A percentile compares a stretch with the other conserved stretches of the same genome.
These are phyloP conservation scores for Nicotiana rustica DNA, from an alignment of 305 asterid genomes.

Conservation along the genomic window DNA sequence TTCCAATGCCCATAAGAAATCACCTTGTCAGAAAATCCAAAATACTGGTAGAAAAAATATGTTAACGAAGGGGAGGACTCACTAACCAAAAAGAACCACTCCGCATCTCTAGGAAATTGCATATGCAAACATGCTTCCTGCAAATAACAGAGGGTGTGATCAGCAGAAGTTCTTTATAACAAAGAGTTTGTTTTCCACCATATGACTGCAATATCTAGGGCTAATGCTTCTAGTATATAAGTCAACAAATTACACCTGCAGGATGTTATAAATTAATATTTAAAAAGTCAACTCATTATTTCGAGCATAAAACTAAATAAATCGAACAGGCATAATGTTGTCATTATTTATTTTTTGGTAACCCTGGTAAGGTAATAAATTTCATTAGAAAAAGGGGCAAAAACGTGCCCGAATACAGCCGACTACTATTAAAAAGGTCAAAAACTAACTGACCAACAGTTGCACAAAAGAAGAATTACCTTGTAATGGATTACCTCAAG, in stretches of 20 bases:
- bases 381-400: no score
- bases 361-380: no score
- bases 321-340: neutral
- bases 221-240: neutral
- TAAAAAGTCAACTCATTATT: neutral
- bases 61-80: neutral
- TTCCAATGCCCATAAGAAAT: neutral
- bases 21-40: slow-evolving; percentile 4
- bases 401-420: neutral
- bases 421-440: neutral
- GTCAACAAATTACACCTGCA: neutral
- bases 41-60: neutral
- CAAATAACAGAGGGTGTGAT: slow-evolving; percentile 35
- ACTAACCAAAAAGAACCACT: slow-evolving; percentile 41
- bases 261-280: neutral
- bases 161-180: neutral
- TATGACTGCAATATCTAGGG: neutral
- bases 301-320: neutral
- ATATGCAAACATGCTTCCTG: slow-evolving; percentile 76
- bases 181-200: neutral
- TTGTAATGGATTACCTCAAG: slow-evolving; percentile 6
- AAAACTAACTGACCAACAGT: neutral
- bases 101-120: slow-evolving; percentile 55
- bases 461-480: neutral
- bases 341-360: neutral